These are phyloP conservation scores for Puccinia triticina DNA, from an alignment of 1,284 basidiomycete species.

Conservation along the genomic window DNA sequence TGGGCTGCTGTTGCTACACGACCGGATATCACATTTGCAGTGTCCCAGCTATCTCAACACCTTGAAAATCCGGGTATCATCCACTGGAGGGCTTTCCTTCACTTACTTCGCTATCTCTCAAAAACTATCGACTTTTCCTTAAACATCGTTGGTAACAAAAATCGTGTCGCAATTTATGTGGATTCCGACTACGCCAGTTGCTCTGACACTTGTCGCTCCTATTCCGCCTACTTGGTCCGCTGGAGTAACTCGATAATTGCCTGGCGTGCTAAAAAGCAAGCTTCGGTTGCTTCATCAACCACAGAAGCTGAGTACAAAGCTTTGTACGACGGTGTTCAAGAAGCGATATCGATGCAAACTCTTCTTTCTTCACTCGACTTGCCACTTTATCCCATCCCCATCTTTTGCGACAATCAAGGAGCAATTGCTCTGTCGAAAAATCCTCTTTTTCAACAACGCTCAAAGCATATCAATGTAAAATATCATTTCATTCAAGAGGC, in stretches of 20 bases:
- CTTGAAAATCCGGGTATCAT: background rate
- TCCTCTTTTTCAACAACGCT: too few species aligned
- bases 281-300: background rate
- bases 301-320: constrained; percentile 29
- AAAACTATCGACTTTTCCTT: background rate
- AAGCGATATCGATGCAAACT: background rate
- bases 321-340: background rate
- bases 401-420: background rate
- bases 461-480: background rate
- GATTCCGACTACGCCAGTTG: constrained; percentile 5
- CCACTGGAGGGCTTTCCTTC: background rate
- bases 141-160: background rate
- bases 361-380: background rate
- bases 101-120: background rate
- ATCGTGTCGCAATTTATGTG: background rate
- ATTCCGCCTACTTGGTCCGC: background rate
- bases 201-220: background rate
- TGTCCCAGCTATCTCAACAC: background rate
- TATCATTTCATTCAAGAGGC: background rate
- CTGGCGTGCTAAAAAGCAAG: constrained; percentile 1
- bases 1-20: background rate
- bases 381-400: background rate
- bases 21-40: background rate
- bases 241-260: background rate
- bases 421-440: background rate